Percentiles rank a stretch among this genome's conserved stretches.
phyloP scores from a whole-genome alignment of 208 protist genomes.

The Leishmania lainsoni region DNA sequence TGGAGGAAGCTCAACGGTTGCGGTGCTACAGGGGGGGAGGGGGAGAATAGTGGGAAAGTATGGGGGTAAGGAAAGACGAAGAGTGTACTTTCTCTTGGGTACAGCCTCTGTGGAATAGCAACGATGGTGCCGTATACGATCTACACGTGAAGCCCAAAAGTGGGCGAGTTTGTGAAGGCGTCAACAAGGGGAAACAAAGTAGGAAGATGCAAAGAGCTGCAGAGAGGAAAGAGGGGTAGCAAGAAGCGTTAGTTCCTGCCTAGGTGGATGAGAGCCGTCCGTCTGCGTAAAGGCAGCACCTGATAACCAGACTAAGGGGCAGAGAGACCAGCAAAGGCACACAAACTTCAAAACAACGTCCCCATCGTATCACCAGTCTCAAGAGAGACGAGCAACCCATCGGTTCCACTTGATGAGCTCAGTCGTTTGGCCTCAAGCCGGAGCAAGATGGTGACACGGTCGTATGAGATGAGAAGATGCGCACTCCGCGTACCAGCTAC shows the following conservation, averaged over 20 bases:
- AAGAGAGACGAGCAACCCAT: not conserved
- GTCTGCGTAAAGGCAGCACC: not conserved
- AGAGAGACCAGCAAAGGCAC: not conserved
- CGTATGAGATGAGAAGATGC: not conserved
- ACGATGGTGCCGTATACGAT: not conserved
- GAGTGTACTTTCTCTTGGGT: not conserved
- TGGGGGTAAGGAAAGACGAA: not conserved
- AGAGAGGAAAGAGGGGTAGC: not conserved
- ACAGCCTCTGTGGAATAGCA: not conserved
- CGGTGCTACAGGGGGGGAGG: not conserved
- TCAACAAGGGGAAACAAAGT: not conserved
- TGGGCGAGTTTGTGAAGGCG: not conserved
- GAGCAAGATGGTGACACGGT: not conserved
- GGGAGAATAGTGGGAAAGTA: not conserved
- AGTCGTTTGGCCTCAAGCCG: not conserved
- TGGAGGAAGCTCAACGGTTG: not conserved
- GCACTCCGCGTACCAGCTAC: not conserved
- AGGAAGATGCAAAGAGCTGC: not conserved
- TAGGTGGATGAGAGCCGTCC: not conserved
- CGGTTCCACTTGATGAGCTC: not conserved
- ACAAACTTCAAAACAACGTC: not conserved
- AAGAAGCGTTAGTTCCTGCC: not conserved
- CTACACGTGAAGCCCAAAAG: not conserved
- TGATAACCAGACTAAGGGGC: not conserved
- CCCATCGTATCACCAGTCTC: not conserved